Base-by-base conservation (phyloP, 306 rosid species). In the Lagenaria siceraria region DNA sequence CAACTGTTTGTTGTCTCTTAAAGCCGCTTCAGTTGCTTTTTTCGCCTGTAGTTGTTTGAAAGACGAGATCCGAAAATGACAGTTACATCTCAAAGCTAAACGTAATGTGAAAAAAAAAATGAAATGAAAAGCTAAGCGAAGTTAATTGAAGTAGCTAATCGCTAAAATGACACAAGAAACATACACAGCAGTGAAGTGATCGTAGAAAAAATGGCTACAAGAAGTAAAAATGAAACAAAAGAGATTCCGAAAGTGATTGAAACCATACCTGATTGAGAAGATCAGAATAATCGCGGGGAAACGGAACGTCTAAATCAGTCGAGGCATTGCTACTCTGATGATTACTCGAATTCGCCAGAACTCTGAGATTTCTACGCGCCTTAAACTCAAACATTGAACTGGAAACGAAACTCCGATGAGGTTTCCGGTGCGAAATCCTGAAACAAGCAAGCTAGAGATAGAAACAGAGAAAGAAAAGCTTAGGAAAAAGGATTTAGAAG, bases 231-330 rank as follows among this genome's bases (percentile, higher is more conserved):
- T 17, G 2, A 70, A 69, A 69, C n/a, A 13, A 27, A 24, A 17
- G 18, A 5, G 21, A 61, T 14, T 29, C 3, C 48, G 29, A 31
- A 73, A 79, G 43, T 4, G 38, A 64, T 65, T 11, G 21, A 76
- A 83, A 72, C 14, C 79, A 76, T 74, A 90, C 98, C 82, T 92
- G 98, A 78, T 89, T 82, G 49, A 95, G 91, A 86, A 95, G 98
- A 79, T 92, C 86, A 53, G 88, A 54, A 71, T 95, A 95, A 85
- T 95, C 97, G 29, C 36, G 56, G 60, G 97, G 98, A 78, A 95
- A 82, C 51, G 89, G 84, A 22, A 87, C 91, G 78, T 90, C 90
- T 49, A 78, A 58, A 11, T 73, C 89, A 51, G 86, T 74, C 14
- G 94, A 86, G 14, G 82, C 77, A 66, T 68, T 83, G 75, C 85